Percentiles rank a stretch among this genome's conserved stretches.
Conservation (phyloP, 106 monocot genomes). For the Posidonia australis region DNA sequence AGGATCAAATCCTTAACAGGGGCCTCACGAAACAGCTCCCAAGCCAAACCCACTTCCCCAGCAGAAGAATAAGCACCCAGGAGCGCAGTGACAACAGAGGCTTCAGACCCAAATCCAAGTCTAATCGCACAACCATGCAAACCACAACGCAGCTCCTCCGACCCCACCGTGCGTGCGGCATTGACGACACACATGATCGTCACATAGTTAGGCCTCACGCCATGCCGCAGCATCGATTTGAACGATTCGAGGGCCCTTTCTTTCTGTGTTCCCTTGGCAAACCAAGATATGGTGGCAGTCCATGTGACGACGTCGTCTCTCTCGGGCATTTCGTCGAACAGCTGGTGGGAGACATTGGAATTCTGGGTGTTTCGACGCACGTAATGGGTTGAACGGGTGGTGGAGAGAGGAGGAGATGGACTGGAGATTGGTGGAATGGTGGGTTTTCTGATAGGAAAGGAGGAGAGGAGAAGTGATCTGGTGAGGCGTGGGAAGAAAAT, state of each 20-base stretch:
- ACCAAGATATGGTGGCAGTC: slow-evolving; percentile 1
- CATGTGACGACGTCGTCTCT: slow-evolving; percentile 2
- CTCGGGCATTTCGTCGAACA: slow-evolving; percentile 26
- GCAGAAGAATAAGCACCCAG: slow-evolving; percentile 29
- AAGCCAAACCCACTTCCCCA: slow-evolving; percentile 10
- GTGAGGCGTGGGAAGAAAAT: no score
- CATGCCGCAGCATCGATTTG: slow-evolving; percentile 13
- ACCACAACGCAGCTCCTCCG: neutral
- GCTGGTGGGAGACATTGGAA: slow-evolving; percentile 12
- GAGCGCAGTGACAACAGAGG: slow-evolving; percentile 27
- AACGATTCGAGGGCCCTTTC: neutral
- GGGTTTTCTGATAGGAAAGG: no score
- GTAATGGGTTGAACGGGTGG: neutral
- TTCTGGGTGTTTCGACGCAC: neutral
- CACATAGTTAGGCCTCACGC: slow-evolving; percentile 3
- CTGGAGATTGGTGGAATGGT: no score
- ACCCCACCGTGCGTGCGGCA: slow-evolving; percentile 1
- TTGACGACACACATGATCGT: slow-evolving; percentile 17
- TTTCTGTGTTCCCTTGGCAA: neutral
- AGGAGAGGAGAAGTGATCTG: no score
- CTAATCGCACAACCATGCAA: slow-evolving; percentile 33
- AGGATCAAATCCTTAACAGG: slow-evolving; percentile 33
- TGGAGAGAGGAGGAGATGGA: no score
- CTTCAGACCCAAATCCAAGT: slow-evolving; percentile 10
- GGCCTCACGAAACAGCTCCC: slow-evolving; percentile 9